Base-by-base conservation (phyloP, 2,329 filamentous ascomycete genomes). In the Macrophomina phaseolina region DNA sequence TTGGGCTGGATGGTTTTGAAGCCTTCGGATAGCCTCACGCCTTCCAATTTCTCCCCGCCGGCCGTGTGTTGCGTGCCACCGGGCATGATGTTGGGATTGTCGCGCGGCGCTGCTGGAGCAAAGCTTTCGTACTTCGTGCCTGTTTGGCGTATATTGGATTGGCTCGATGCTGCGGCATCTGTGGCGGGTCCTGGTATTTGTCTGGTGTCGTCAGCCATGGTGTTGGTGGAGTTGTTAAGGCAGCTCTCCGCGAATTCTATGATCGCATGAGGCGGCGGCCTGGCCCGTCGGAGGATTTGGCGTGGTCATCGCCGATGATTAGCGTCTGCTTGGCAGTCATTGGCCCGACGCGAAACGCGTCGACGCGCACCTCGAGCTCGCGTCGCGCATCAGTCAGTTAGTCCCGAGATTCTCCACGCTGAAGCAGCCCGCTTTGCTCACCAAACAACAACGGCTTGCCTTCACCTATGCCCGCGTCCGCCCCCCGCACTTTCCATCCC, bases 1-100 rank as follows among this genome's bases (percentile, higher is more conserved):
- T 89, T 83, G 46, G 84, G 75, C 68, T 88, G 88, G 68, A 94
- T 89, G 56, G 85, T 87, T 69, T 87, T 86, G 60, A 94, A 82
- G 0, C 87, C 91, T 49, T 92, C 89, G 45, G 76, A 70, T 60
- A 78, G 75, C 16, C 79, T 77, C n/a, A 89, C 69, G 1, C 69
- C 71, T n/a, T 73, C 72, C 4, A 71, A 66, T 53, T 73, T 71
- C 46, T 73, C 72, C 81, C 84, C 91, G 80, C 82, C 91, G 9
- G 85, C 84, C 79, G 82, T 90, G 81, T 87, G 84, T 69, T 83
- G 82, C 14, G 82, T 84, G 18, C 85, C 85, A 66, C 85, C 85
- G 1, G 87, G 82, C 76, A 89, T 76, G 65, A 82, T 75, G 73
- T 87, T 87, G 48, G 83, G 82, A 56, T 81, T 84, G 67, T 85